Evolutionary conservation across 768 basidiomycete genomes (phyloP).

Genomic region (Podaxis pistillaris): DNA sequence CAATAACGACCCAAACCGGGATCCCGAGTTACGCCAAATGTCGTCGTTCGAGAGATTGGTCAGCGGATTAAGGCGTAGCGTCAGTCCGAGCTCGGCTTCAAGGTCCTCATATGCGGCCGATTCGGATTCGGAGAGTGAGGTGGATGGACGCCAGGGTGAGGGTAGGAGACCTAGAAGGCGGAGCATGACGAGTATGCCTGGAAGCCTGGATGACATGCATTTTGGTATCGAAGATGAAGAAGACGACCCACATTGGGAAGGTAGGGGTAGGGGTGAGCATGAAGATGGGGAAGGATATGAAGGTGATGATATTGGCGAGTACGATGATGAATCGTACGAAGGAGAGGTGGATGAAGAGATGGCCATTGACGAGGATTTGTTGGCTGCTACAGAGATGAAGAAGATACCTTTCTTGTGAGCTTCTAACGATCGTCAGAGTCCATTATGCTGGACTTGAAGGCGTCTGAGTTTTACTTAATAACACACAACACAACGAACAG

Average conservation of each 20-base stretch:
- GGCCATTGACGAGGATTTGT: slow-evolving; percentile 75
- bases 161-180: slow-evolving; percentile 44
- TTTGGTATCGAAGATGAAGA: slow-evolving; percentile 57
- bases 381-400: slow-evolving; percentile 83
- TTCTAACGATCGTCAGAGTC: not conserved
- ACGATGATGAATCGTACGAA: slow-evolving; percentile 39
- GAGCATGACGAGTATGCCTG: slow-evolving; percentile 86
- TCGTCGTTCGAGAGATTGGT: slow-evolving; percentile 72
- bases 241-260: slow-evolving; percentile 32
- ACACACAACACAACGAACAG: not conserved
- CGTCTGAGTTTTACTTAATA: not conserved
- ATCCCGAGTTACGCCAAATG: slow-evolving; percentile 60
- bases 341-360: slow-evolving; percentile 68
- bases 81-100: slow-evolving; percentile 52
- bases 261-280: slow-evolving; percentile 30
- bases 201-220: slow-evolving; percentile 58
- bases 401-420: slow-evolving; percentile 63
- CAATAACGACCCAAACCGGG: slow-evolving; percentile 30
- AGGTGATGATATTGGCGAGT: slow-evolving; percentile 31
- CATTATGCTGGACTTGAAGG: not conserved
- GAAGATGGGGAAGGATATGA: slow-evolving; percentile 30
- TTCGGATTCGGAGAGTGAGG: slow-evolving; percentile 53
- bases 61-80: slow-evolving; percentile 38
- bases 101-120: slow-evolving; percentile 43
- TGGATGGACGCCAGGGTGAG: slow-evolving; percentile 41